phyloP scores from a whole-genome alignment of 2,329 filamentous ascomycete genomes.

The Trichoderma koningii region DNA sequence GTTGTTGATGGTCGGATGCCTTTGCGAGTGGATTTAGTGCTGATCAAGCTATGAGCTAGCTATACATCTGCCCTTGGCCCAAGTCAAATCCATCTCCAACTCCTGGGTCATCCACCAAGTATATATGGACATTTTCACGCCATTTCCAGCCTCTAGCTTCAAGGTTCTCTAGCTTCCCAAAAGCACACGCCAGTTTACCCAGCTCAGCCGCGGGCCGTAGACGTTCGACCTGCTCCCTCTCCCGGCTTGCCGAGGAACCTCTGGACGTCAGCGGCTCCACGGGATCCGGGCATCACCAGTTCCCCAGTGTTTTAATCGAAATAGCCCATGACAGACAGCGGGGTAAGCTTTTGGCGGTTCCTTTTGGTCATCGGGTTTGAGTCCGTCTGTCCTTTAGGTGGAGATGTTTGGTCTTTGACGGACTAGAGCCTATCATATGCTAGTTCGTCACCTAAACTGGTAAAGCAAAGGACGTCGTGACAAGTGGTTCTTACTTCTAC shows the following conservation, averaged over 20 bases:
- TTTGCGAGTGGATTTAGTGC: not conserved
- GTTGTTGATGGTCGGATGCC: not conserved
- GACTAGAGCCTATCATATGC: slow-evolving; percentile 22
- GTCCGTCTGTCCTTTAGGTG: slow-evolving; percentile 21
- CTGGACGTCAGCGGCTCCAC: slow-evolving; percentile 10
- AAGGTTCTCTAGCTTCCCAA: not conserved
- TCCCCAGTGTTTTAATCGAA: no score
- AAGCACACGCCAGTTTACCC: not conserved
- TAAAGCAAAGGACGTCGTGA: slow-evolving; percentile 2
- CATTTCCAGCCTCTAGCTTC: not conserved
- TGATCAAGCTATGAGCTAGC: not conserved
- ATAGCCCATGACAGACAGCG: slow-evolving; percentile 11
- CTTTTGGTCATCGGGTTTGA: not conserved
- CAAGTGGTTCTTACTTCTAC: not conserved
- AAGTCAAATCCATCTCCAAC: not conserved
- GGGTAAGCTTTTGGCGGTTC: slow-evolving; percentile 2
- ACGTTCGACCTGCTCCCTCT: not conserved
- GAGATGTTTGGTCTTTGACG: not conserved
- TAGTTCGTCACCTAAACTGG: slow-evolving; percentile 26
- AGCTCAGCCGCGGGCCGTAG: slow-evolving; percentile 10
- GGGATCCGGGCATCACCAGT: not conserved
- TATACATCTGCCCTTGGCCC: not conserved
- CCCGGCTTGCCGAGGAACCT: slow-evolving; percentile 11
- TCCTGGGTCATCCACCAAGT: not conserved
- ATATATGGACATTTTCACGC: slow-evolving; percentile 5